Percentiles rank a stretch among this genome's conserved stretches.
Conservation (phyloP, 2,329 filamentous ascomycete genomes). For the Hypoxylon sp. region DNA sequence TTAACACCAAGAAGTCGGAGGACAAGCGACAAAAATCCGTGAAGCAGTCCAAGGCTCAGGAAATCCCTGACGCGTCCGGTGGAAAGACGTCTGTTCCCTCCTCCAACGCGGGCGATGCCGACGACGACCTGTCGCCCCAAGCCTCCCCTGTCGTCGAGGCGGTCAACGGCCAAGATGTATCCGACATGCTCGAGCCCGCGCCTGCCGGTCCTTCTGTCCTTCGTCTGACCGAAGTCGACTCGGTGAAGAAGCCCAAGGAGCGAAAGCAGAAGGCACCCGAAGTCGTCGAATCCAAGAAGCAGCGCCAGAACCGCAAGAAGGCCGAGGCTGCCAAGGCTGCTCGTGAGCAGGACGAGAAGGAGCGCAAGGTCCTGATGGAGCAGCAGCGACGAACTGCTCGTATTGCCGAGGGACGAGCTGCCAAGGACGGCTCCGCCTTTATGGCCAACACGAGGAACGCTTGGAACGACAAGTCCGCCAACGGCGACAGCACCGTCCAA, state of each 20-base stretch:
- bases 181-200: conserved; percentile 88
- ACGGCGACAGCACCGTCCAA: conserved; percentile 52
- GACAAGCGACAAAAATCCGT: conserved; percentile 74
- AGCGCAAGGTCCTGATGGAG: conserved; percentile 79
- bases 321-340: conserved; percentile 78
- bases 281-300: conserved; percentile 87
- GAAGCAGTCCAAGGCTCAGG: conserved; percentile 71
- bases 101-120: conserved; percentile 78
- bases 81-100: conserved; percentile 67
- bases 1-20: conserved; percentile 59
- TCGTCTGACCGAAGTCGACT: conserved; percentile 73
- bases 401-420: conserved; percentile 80
- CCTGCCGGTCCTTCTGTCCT: conserved; percentile 75
- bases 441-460: conserved; percentile 54
- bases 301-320: conserved; percentile 91
- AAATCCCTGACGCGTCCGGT: conserved; percentile 54
- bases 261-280: conserved; percentile 70
- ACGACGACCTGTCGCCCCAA: conserved; percentile 79
- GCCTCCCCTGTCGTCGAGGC: conserved; percentile 68
- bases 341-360: conserved; percentile 79
- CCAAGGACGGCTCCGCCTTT: conserved; percentile 78
- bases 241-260: conserved; percentile 70
- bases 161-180: conserved; percentile 73
- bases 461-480: conserved; percentile 52
- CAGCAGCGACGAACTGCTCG: conserved; percentile 84